Evolutionary conservation across 768 basidiomycete genomes (phyloP), one percentile per base, ranked within the genome.

Genomic region (Mycena haematopus): DNA sequence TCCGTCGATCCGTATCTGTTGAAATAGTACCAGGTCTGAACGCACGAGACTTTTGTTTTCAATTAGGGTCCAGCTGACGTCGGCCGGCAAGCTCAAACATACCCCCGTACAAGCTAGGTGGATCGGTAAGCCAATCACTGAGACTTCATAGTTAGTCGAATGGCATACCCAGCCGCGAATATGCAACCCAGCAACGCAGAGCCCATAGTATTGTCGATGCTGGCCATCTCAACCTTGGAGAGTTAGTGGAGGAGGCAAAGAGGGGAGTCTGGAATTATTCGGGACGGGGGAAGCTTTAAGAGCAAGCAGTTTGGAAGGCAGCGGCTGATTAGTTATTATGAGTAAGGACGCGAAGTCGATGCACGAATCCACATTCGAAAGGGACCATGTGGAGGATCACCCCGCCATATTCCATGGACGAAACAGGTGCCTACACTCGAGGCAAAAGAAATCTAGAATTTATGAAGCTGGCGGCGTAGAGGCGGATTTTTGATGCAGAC

Each of bases 11-110:
- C 35, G 59, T 84, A 86, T 56, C 80, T 77, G 58, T 77, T 73
- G 68, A 82, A 86, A 61, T 85, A 86, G 68, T 81, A 85, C 78
- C 46, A 47, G 24, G 25, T 80, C 69, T 86, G 84, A 31, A 84
- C 79, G 65, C 82, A 84, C 3, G 85, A 84, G 10, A 86, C 85
- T 86, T 56, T 22, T 33, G 31, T 31, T 40, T 10, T 19, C 60
- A 22, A 60, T 54, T 8, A 58, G 49, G n/a, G 29, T 8, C 31
- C 29, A 9, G 11, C 25, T 9, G n/a, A 17, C 6, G 52, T 36
- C 47, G 35, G 24, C 17, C 21, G 36, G 59, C 45, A 31, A 24
- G 46, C 22, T 31, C 19, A 22, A 49, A 65, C 69, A n/a, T 76
- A 83, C 84, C 83, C 75, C 84, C 84, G 59, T 84, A 86, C 56